Conservation (phyloP, 257 asterid species). For the Nicotiana sylvestris region DNA sequence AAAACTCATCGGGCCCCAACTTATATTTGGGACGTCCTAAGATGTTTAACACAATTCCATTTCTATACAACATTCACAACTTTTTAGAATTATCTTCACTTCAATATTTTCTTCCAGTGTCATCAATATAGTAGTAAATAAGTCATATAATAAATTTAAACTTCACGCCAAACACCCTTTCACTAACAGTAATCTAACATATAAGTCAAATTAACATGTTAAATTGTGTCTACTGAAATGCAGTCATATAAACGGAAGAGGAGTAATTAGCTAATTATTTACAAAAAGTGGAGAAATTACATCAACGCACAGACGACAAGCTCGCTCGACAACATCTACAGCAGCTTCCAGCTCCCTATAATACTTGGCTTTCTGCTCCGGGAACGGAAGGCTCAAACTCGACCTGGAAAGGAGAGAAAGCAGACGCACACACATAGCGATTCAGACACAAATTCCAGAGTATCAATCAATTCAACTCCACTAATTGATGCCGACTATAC, state of each 20-base stretch:
- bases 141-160: not conserved
- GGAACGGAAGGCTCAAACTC: constrained; percentile 47
- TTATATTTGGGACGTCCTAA: not conserved
- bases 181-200: not conserved
- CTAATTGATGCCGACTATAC: constrained; percentile 17
- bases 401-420: constrained; percentile 44
- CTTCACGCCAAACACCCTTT: not conserved
- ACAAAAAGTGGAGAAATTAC: constrained; percentile 31
- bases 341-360: constrained; percentile 75
- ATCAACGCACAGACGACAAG: constrained; percentile 83
- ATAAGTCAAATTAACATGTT: not conserved
- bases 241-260: not conserved
- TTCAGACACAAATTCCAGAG: not conserved
- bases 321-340: constrained; percentile 74
- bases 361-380: constrained; percentile 54
- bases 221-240: not conserved
- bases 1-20: not conserved
- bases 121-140: not conserved
- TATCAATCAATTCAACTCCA: not conserved
- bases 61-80: not conserved
- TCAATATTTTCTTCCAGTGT: not conserved
- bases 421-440: not conserved
- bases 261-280: not conserved
- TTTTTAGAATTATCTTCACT: not conserved
- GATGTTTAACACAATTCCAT: not conserved